Evolutionary conservation across 2,329 filamentous ascomycete genomes (phyloP).

Genomic region (Nakataea oryzae): DNA sequence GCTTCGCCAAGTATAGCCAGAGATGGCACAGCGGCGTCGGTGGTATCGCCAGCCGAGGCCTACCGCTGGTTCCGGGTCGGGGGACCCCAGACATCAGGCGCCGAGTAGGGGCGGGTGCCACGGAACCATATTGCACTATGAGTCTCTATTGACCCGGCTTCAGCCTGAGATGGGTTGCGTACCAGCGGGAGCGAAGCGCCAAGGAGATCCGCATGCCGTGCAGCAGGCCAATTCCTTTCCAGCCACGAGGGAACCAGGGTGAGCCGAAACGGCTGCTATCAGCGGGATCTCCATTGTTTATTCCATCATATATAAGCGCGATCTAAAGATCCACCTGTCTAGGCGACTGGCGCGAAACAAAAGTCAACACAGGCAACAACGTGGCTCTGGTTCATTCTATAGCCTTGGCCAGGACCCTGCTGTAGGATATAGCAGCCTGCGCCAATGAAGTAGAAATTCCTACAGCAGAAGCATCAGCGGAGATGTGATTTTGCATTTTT

Average conservation of each 20-base stretch:
- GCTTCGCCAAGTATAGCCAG: slow-evolving; percentile 8
- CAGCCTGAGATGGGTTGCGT: slow-evolving; percentile 12
- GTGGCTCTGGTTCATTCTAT: neutral
- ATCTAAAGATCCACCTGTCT: neutral
- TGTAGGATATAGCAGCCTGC: neutral
- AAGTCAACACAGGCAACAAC: neutral
- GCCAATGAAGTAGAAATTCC: neutral
- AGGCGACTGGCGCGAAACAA: neutral
- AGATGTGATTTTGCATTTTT: no score
- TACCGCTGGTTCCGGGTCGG: neutral
- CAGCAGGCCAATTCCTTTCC: neutral
- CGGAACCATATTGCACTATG: slow-evolving; percentile 8
- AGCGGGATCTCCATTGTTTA: neutral
- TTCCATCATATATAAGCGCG: neutral
- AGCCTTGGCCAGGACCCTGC: neutral
- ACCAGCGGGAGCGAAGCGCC: slow-evolving; percentile 5
- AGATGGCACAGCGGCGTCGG: neutral
- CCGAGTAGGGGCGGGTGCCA: slow-evolving; percentile 1
- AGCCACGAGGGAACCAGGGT: neutral
- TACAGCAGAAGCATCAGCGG: neutral
- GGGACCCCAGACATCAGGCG: slow-evolving; percentile 6
- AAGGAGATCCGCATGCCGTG: neutral
- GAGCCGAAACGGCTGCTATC: neutral
- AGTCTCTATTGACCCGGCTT: slow-evolving; percentile 12
- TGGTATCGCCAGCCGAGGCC: neutral